A percentile compares a stretch with the other conserved stretches of the same genome.
These are phyloP conservation scores for Umbelopsis vinacea DNA, from an alignment of 192 early-diverging fungal genomes.

Conservation along the genomic window DNA sequence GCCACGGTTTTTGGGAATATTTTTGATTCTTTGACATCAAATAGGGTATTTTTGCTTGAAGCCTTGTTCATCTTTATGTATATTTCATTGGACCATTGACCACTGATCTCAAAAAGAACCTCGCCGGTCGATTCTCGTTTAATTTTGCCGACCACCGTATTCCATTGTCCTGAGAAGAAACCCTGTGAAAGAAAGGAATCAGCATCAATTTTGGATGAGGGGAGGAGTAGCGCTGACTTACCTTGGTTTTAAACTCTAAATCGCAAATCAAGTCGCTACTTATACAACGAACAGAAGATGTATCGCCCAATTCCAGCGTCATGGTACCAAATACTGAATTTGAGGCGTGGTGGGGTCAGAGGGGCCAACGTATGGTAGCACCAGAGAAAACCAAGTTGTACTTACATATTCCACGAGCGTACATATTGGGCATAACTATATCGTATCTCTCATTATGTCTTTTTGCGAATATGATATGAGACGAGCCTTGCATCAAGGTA, in stretches of 20 bases:
- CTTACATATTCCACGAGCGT: conserved; percentile 79
- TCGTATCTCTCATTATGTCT: conserved; percentile 76
- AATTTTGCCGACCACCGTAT: conserved; percentile 83
- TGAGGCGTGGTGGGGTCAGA: neutral
- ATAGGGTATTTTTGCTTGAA: conserved; percentile 61
- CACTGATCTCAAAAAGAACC: conserved; percentile 79
- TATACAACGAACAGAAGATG: conserved; percentile 70
- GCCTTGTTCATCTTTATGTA: conserved; percentile 54
- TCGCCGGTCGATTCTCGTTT: conserved; percentile 81
- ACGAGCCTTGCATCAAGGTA: conserved; percentile 82
- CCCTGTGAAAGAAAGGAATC: conserved; percentile 50
- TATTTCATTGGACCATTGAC: conserved; percentile 88
- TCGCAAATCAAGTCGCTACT: conserved; percentile 79
- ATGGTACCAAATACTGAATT: conserved; percentile 83
- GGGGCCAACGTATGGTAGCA: conserved; percentile 4
- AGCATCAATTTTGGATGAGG: no score
- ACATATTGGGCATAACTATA: conserved; percentile 90
- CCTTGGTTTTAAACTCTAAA: conserved; percentile 92
- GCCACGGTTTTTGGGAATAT: conserved; percentile 73
- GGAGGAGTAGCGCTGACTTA: conserved; percentile 27
- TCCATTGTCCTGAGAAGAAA: conserved; percentile 80
- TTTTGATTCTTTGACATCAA: conserved; percentile 72
- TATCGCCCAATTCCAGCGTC: conserved; percentile 91
- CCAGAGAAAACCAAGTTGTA: conserved; percentile 1
- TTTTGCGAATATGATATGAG: conserved; percentile 64